Evolutionary conservation across 164 flowering plant species (phyloP), one percentile per base, ranked within the genome.

Genomic region (Vitis amurensis): DNA sequence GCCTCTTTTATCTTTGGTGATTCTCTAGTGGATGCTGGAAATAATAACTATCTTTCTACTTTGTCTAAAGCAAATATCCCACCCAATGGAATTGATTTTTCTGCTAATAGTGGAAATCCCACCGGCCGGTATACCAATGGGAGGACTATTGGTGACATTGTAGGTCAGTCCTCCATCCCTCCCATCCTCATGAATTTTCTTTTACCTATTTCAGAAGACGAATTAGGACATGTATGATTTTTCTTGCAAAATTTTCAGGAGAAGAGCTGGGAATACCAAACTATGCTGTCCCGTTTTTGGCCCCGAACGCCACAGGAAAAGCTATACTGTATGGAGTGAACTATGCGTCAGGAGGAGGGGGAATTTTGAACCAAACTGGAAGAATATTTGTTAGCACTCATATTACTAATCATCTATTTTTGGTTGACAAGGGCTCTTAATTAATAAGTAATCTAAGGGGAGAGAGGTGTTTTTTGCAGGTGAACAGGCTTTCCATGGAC

Each of bases 301-400:
- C 90, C 1, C 99, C 99, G 73, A 90, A 93, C 60, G n/a, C 90
- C 9, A 87, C 89, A 0, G 98, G 96, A 52, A 82, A 82, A 74
- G 74, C 84, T 9, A 78, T 90, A 61, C 57, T 89, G 17, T 63
- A 76, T 67, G 98, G 99, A 15, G 98, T 95, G 15, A 95, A 95
- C 75, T 95, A 90, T 77, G 99, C 97, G 37, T 95, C 98, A 1
- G 99, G 99, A 11, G 99, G 96, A 63, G 97, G 93, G 68, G 97
- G 99, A 62, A 88, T 93, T 19, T 67, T 95, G 85, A 95, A 95
- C 60, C 85, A 80, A 47, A 95, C 99, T 10, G 99, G 98, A 69
- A 88, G 92, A 75, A 80, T 93, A 15, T 95, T 95, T 79, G 98
- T 93, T 71, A 75, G 79, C 30, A 72, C 12, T 9, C 31, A 16